Percentiles rank a stretch among this genome's conserved stretches.
Conservation (phyloP, 2,329 filamentous ascomycete genomes). For the Pseudogymnoascus sp. region DNA sequence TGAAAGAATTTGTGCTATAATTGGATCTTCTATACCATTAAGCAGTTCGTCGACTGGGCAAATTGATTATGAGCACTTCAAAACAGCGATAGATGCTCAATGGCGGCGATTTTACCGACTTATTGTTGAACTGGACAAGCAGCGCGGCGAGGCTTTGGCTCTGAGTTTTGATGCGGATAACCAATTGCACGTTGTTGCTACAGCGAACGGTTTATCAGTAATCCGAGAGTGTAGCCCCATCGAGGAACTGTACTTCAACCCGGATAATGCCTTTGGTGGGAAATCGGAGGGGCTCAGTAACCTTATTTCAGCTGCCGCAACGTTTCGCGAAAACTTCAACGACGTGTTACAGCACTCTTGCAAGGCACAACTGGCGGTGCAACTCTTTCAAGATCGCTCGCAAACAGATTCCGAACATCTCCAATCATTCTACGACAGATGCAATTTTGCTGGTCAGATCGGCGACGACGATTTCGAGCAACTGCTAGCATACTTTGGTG, state of each 20-base stretch:
- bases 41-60: constrained; percentile 51
- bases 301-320: constrained; percentile 59
- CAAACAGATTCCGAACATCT: constrained; percentile 66
- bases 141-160: constrained; percentile 72
- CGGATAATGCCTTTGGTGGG: constrained; percentile 37
- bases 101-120: constrained; percentile 89
- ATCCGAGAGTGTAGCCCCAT: constrained; percentile 71
- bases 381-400: constrained; percentile 66
- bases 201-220: constrained; percentile 71
- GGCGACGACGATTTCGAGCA: constrained; percentile 71
- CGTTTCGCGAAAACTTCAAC: constrained; percentile 62
- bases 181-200: constrained; percentile 74
- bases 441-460: constrained; percentile 69
- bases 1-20: constrained; percentile 65
- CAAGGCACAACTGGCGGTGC: constrained; percentile 56
- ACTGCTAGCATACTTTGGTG: constrained; percentile 60
- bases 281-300: constrained; percentile 46
- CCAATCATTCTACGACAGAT: constrained; percentile 67
- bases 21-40: constrained; percentile 60
- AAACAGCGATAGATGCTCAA: constrained; percentile 65
- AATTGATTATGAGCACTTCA: constrained; percentile 69
- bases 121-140: constrained; percentile 75
- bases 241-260: constrained; percentile 68
- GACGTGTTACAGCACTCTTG: constrained; percentile 61
- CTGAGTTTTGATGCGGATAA: constrained; percentile 63